These are phyloP conservation scores for Coprinellus micaceus DNA, from an alignment of 768 basidiomycete genomes.

Conservation along the genomic window DNA sequence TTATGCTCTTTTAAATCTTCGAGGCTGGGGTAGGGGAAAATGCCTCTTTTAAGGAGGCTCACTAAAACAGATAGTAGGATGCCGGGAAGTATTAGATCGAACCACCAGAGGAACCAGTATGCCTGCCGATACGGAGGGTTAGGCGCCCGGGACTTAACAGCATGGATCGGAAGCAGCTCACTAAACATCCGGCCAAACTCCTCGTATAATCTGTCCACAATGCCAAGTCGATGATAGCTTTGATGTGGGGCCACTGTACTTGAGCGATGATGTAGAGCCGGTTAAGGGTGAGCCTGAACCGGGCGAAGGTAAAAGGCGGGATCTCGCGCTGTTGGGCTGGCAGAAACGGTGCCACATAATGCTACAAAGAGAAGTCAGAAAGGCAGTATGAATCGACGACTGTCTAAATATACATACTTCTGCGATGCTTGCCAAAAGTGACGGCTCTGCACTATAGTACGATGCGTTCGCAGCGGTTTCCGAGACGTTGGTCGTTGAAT, in stretches of 20 bases:
- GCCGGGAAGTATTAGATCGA: conserved; percentile 52
- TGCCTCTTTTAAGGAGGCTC: conserved; percentile 42
- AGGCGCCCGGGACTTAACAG: background rate
- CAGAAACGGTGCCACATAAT: conserved; percentile 44
- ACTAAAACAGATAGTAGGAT: conserved; percentile 46
- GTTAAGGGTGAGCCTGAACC: conserved; percentile 48
- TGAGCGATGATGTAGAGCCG: conserved; percentile 52
- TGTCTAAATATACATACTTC: conserved; percentile 28
- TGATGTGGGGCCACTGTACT: conserved; percentile 45
- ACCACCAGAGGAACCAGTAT: conserved; percentile 65
- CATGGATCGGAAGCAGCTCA: conserved; percentile 28
- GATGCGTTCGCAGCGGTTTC: background rate
- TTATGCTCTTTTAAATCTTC: conserved; percentile 52
- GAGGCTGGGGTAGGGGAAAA: conserved; percentile 54
- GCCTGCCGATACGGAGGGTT: conserved; percentile 29
- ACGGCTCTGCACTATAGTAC: background rate
- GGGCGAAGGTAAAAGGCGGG: conserved; percentile 47
- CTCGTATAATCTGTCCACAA: conserved; percentile 49
- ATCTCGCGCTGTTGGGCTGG: conserved; percentile 23
- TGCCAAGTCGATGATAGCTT: conserved; percentile 39
- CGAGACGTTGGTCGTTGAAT: conserved; percentile 12
- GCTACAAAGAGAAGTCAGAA: conserved; percentile 19
- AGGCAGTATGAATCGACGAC: background rate
- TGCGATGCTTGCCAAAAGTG: conserved; percentile 14
- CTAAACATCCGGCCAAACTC: conserved; percentile 50